Conservation (phyloP, 1,139 yeast genomes). For the Geotrichum histeridarum region DNA sequence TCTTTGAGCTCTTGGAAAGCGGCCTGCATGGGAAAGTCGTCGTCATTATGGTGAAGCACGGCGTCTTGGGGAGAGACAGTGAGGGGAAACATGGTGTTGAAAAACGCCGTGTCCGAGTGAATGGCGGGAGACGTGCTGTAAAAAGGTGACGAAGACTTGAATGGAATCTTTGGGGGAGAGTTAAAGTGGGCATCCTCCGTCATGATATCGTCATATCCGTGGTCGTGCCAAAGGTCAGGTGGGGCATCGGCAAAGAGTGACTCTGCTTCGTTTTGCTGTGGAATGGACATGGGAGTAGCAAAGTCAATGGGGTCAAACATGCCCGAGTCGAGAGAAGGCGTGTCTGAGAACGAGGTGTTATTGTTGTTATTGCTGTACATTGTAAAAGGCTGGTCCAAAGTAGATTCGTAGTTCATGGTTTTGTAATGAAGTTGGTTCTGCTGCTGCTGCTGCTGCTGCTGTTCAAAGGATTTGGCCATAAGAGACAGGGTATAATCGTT, state of each 20-base stretch:
- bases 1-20: neutral
- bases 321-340: neutral
- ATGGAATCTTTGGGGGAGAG: neutral
- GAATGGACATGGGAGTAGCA: neutral
- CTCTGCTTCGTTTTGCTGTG: neutral
- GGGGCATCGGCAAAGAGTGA: neutral
- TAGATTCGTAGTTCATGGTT: neutral
- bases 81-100: neutral
- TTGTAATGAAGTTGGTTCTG: neutral
- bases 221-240: neutral
- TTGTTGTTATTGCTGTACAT: neutral
- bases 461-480: neutral
- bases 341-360: neutral
- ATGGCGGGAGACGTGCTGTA: neutral
- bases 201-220: neutral
- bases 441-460: neutral
- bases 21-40: neutral
- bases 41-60: neutral
- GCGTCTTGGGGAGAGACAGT: constrained; percentile 5
- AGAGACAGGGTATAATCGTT: neutral
- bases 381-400: too few relatives aligned
- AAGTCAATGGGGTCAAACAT: neutral
- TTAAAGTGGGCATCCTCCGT: neutral
- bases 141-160: constrained; percentile 8
- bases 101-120: neutral